Conservation (phyloP, 306 rosid genomes). For the Adenanthera pavonina region DNA sequence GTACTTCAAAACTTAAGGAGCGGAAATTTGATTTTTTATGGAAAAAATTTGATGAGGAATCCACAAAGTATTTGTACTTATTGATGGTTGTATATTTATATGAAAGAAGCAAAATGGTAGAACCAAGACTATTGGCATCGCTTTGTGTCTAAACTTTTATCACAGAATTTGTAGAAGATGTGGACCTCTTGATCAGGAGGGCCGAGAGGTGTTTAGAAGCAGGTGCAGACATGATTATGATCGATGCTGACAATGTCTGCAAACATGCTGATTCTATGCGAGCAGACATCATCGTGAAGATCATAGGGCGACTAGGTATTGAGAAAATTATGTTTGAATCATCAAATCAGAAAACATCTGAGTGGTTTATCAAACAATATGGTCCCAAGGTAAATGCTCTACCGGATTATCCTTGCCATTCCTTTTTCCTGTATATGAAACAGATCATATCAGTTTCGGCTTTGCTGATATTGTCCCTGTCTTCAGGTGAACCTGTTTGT, state of each 20-base stretch:
- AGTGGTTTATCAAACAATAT: conserved; percentile 88
- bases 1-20: conserved; percentile 1
- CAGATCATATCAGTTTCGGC: not conserved
- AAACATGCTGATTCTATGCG: conserved; percentile 67
- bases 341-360: conserved; percentile 74
- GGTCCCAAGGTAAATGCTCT: conserved; percentile 73
- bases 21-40: conserved; percentile 8
- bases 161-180: conserved; percentile 89
- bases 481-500: conserved; percentile 89
- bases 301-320: conserved; percentile 90
- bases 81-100: not conserved
- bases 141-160: conserved; percentile 6
- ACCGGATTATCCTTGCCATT: not conserved
- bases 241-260: conserved; percentile 78
- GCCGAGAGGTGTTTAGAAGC: conserved; percentile 97
- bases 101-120: not conserved
- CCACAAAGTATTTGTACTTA: not conserved
- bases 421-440: not conserved
- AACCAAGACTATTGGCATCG: conserved; percentile 6
- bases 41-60: conserved; percentile 1
- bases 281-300: conserved; percentile 75
- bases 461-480: conserved; percentile 5
- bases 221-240: conserved; percentile 95
- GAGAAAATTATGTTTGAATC: conserved; percentile 97
- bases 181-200: conserved; percentile 79